Percentiles rank a stretch among this genome's conserved stretches.
Evolutionary conservation across 1,284 basidiomycete species (phyloP).

Genomic region (Apiotrichum sp.): DNA sequence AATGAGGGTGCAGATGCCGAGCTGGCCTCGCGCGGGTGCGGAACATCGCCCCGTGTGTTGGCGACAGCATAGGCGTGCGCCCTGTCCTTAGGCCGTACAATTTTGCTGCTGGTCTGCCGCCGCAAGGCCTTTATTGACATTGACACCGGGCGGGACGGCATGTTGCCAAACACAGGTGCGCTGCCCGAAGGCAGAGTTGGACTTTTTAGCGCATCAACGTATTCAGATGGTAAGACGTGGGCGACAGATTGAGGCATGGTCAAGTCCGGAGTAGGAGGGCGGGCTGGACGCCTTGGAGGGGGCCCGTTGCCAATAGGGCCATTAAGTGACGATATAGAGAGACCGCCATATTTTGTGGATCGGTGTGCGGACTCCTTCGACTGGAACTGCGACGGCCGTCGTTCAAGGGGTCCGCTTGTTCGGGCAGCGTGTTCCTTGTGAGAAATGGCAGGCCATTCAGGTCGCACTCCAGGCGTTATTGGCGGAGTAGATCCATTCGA

Average conservation of each 20-base stretch:
- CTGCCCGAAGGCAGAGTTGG: background rate
- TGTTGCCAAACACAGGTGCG: background rate
- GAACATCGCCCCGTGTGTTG: background rate
- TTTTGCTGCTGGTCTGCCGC: background rate
- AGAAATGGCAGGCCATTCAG: constrained; percentile 21
- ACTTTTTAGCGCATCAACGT: constrained; percentile 7
- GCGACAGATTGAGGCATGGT: constrained; percentile 1
- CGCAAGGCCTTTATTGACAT: constrained; percentile 1
- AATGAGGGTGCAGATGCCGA: background rate
- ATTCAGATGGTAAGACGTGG: constrained; percentile 6
- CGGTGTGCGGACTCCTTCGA: background rate
- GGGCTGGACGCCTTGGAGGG: constrained; percentile 7
- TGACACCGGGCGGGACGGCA: constrained; percentile 1
- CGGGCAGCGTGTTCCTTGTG: constrained; percentile 7
- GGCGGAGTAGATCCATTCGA: background rate
- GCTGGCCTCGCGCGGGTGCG: background rate
- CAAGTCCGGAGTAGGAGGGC: constrained; percentile 17
- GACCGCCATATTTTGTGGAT: background rate
- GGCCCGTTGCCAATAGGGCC: background rate
- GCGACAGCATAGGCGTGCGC: constrained; percentile 6
- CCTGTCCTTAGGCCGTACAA: background rate
- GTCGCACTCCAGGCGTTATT: background rate
- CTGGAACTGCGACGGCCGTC: background rate
- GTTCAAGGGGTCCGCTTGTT: background rate
- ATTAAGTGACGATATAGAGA: background rate